Evolutionary conservation across 176 grass and related monocot genomes (phyloP), one percentile per base, ranked within the genome.

Genomic region (Calamus simplicifolius): DNA sequence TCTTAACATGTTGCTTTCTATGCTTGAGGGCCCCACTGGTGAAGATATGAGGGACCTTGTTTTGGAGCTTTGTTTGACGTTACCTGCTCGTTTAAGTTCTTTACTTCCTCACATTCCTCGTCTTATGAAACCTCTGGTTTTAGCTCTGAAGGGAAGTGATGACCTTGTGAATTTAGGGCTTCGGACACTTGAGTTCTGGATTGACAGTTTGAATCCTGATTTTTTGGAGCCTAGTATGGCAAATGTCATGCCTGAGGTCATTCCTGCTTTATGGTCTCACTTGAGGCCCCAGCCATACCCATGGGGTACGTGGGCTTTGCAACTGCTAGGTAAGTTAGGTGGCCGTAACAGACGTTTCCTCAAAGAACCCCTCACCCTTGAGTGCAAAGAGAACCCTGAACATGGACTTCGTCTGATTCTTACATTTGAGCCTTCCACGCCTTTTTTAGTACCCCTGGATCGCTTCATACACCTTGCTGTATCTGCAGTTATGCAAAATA

Each of bases 221-320:
- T 98, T 98, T 78, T 77, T 98, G 53, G 93, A 98, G 78, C 93
- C 93, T n/a, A 98, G 88, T 75, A 98, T 98, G 93, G 93, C 93
- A 59, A 90, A 79, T 85, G 80, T 90, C 63, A 92, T 98, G 88
- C 83, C 93, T 8, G 93, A 98, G 67, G 93, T 98, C 68, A 98
- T 92, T 78, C 87, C 85, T 80, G 88, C 93, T 61, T 83, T 98
- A 62, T 98, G 93, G 93, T 90, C 84, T 73, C 93, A 98, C 70
- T 54, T 98, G 58, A 92, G 88, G 81, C 93, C 93, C 15, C 70
- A 64, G 59, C 93, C 93, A 43, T 98, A 98, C 59, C 75, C 73
- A 67, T 98, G 81, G 84, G 93, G 93, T 77, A 81, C 88, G 65
- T 92, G 92, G 64, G 80, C 93, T 17, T 83, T 98, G 66, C 84